Evolutionary conservation across 192 early-diverging fungal species (phyloP).

Genomic region (Chytriomyces sp.): DNA sequence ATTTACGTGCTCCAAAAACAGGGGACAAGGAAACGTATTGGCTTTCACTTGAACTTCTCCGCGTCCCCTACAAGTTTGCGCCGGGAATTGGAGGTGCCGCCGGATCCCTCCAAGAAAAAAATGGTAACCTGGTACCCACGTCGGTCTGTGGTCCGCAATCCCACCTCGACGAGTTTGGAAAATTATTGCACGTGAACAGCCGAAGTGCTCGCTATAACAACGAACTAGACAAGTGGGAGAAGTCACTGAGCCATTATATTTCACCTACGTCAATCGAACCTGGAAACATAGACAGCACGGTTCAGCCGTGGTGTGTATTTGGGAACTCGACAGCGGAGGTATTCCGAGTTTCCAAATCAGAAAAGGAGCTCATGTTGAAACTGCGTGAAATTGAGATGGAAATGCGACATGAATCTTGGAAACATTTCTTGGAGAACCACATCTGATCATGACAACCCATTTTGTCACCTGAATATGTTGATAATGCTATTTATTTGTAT

Average conservation of each 20-base stretch:
- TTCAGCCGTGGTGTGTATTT: slow-evolving; percentile 21
- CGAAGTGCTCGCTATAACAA: slow-evolving; percentile 21
- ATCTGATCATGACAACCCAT: too few species aligned
- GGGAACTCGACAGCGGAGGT: background rate
- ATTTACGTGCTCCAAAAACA: background rate
- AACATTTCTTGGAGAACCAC: slow-evolving; percentile 18
- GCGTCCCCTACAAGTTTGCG: slow-evolving; percentile 56
- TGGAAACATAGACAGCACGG: slow-evolving; percentile 9
- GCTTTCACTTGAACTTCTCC: slow-evolving; percentile 62
- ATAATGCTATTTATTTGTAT: background rate
- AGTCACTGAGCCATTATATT: slow-evolving; percentile 22
- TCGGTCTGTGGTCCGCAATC: slow-evolving; percentile 28
- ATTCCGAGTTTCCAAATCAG: background rate
- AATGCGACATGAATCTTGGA: slow-evolving; percentile 18
- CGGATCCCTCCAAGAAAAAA: slow-evolving; percentile 41
- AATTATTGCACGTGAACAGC: slow-evolving; percentile 26
- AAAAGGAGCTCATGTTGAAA: slow-evolving; percentile 7
- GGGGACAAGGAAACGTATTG: slow-evolving; percentile 78
- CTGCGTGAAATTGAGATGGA: slow-evolving; percentile 23
- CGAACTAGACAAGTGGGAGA: slow-evolving; percentile 27
- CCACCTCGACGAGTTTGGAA: slow-evolving; percentile 14
- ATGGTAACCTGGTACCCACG: background rate
- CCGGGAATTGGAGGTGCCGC: slow-evolving; percentile 54
- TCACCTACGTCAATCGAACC: slow-evolving; percentile 4
- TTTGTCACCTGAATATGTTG: too few species aligned